Evolutionary conservation across 2,329 filamentous ascomycete genomes (phyloP).

Genomic region (Paecilomyces fulvus): DNA sequence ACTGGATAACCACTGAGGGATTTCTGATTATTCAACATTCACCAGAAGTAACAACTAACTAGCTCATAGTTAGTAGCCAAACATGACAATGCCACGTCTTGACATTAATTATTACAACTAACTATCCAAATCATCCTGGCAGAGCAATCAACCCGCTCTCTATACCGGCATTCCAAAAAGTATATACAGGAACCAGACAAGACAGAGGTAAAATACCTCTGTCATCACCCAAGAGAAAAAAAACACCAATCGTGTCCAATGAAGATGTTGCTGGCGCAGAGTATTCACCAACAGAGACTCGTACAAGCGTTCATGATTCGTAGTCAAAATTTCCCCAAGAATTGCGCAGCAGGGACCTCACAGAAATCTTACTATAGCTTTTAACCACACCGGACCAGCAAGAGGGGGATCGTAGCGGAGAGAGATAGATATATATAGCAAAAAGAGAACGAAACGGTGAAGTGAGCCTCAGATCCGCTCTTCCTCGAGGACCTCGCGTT

Average conservation of each 20-base stretch:
- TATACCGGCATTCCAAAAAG: too few relatives aligned
- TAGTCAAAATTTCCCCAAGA: background rate
- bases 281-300: background rate
- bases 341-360: too few relatives aligned
- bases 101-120: too few relatives aligned
- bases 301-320: background rate
- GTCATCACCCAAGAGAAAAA: background rate
- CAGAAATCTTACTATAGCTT: too few relatives aligned
- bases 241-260: background rate
- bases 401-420: too few relatives aligned
- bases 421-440: background rate
- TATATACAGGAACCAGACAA: too few relatives aligned
- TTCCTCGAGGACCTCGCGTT: constrained; percentile 19
- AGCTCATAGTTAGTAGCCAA: too few relatives aligned
- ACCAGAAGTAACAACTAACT: too few relatives aligned
- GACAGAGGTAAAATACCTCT: background rate
- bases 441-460: background rate
- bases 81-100: too few relatives aligned
- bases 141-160: too few relatives aligned
- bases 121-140: too few relatives aligned
- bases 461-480: constrained; percentile 14
- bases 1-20: background rate
- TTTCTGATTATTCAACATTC: too few relatives aligned
- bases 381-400: background rate
- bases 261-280: background rate